Percentiles rank a stretch among this genome's conserved stretches.
phyloP scores from a whole-genome alignment of 768 basidiomycete species.

The Suillus brevipes region DNA sequence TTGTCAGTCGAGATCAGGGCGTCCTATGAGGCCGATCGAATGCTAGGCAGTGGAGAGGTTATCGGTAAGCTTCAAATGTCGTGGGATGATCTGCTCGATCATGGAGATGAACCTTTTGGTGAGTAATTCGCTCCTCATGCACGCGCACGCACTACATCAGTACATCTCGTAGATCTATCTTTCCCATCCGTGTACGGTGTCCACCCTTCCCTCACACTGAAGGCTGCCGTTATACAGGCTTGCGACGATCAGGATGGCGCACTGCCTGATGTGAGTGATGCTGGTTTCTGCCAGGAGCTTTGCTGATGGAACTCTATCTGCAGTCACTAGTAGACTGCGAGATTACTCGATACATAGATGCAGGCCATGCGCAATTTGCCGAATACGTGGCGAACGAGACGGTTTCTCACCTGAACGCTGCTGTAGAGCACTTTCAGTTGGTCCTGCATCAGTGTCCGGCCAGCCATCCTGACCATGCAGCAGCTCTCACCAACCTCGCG shows the following conservation, averaged over 20 bases:
- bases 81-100: neutral
- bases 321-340: neutral
- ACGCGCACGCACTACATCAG: neutral
- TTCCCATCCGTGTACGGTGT: neutral
- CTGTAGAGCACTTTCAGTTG: neutral
- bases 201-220: neutral
- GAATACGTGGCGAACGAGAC: neutral
- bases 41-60: neutral
- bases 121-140: neutral
- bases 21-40: neutral
- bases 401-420: neutral
- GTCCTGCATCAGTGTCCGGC: neutral
- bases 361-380: neutral
- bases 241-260: neutral
- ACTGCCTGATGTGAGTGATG: neutral
- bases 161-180: neutral
- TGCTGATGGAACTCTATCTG: neutral
- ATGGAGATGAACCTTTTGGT: neutral
- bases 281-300: neutral
- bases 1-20: neutral
- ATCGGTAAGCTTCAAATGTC: neutral
- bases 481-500: conserved; percentile 4
- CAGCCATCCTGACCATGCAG: neutral
- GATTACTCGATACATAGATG: neutral
- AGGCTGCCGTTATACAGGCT: neutral